Percentiles rank a stretch among this genome's conserved stretches.
Conservation (phyloP, 2,329 filamentous ascomycete genomes). For the Ophiostoma himal-ulmi region DNA sequence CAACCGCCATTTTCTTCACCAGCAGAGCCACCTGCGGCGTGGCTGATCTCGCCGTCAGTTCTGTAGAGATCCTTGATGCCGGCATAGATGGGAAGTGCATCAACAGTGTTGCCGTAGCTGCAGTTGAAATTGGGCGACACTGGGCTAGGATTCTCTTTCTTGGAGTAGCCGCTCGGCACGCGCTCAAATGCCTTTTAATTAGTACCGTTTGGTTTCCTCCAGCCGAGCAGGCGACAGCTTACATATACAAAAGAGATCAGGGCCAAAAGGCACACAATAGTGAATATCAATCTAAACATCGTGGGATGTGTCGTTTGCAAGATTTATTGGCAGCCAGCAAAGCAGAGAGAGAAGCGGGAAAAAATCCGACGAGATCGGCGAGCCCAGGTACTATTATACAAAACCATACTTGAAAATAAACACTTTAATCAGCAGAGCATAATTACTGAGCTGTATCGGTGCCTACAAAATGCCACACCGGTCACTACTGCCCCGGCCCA, state of each 20-base stretch:
- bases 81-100: slow-evolving; percentile 12
- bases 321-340: too few relatives aligned
- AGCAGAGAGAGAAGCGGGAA: too few relatives aligned
- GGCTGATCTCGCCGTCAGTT: slow-evolving; percentile 4
- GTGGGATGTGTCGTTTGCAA: not conserved
- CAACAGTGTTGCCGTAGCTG: slow-evolving; percentile 12
- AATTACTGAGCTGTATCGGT: not conserved
- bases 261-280: not conserved
- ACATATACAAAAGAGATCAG: not conserved
- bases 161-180: not conserved
- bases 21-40: slow-evolving; percentile 1
- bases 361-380: too few relatives aligned
- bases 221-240: not conserved
- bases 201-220: not conserved
- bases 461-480: not conserved
- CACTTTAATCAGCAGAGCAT: not conserved
- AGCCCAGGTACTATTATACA: too few relatives aligned
- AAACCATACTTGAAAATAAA: too few relatives aligned
- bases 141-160: not conserved
- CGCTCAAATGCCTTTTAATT: not conserved
- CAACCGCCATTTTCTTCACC: slow-evolving; percentile 12
- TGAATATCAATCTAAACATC: not conserved
- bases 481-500: not conserved
- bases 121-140: slow-evolving; percentile 9
- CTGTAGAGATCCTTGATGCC: slow-evolving; percentile 16